Evolutionary conservation across 2,329 filamentous ascomycete species (phyloP), one percentile per base, ranked within the genome.

Genomic region (Pseudocercospora fuligena): DNA sequence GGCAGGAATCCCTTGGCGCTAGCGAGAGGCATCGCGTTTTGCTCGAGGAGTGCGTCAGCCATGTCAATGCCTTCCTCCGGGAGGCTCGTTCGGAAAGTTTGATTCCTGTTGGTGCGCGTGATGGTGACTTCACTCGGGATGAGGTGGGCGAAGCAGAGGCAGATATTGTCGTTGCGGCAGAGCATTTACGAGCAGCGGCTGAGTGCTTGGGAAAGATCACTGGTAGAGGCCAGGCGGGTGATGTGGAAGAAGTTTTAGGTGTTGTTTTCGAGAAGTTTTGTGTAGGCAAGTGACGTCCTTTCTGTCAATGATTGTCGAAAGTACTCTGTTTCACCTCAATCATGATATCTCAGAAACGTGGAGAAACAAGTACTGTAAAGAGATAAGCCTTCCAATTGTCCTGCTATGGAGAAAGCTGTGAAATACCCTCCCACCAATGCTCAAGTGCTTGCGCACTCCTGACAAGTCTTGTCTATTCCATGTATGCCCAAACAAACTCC

Each of bases 191-290:
- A 51, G 88, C 88, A 71, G 94, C 93, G 12, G 93, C 92, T 0
- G 87, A 90, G 61, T 90, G 88, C 69, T 83, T 97, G n/a, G 91
- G 93, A 1, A 88, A 89, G 65, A 97, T 98, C 73, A 98, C 93
- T 0, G 95, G 95, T 0, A 88, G 88, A 63, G 94, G 93, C 0
- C 92, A 93, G 73, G 87, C 87, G 47, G 92, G 93, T 2, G 94
- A 98, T 79, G 93, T 98, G 16, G 94, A 99, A 78, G 95, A 98
- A 76, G 92, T 99, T 7, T 81, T 99, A 53, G 95, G 95, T 0
- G 94, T 99, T 23, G 94, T 99, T 3, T 99, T 99, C 81, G 94
- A 98, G 79, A 98, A 97, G 92, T 81, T 81, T 65, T 81, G 80
- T 64, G 79, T 81, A 3, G 80, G 80, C 9, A 81, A 81, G 68